A percentile compares a stretch with the other conserved stretches of the same genome.
Evolutionary conservation across 257 asterid species (phyloP).

Genomic region (Primulina tabacum): DNA sequence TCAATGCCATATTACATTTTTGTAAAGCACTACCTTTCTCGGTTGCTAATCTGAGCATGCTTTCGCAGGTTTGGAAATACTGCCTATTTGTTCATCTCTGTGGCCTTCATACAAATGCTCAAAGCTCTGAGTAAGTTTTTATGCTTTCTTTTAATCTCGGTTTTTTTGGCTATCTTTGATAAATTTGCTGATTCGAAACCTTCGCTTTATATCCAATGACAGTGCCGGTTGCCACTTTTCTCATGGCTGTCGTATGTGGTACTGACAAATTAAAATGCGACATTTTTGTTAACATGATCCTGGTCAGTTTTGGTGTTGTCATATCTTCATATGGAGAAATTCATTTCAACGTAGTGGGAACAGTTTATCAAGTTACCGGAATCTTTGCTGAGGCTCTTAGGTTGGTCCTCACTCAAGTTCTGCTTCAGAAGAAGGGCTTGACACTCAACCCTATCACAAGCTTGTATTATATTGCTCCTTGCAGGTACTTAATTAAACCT

Average conservation of each 20-base stretch:
- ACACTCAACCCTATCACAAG: slow-evolving; percentile 93
- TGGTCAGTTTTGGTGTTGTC: slow-evolving; percentile 94
- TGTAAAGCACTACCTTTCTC: slow-evolving; percentile 6
- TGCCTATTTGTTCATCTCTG: slow-evolving; percentile 91
- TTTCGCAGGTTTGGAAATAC: slow-evolving; percentile 95
- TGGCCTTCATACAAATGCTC: slow-evolving; percentile 99
- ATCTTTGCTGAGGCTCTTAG: slow-evolving; percentile 96
- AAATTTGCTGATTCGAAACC: slow-evolving; percentile 26
- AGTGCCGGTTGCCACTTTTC: slow-evolving; percentile 99
- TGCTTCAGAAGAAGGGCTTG: slow-evolving; percentile 90
- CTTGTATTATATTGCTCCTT: slow-evolving; percentile 96
- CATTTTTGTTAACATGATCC: slow-evolving; percentile 79
- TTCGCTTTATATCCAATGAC: slow-evolving; percentile 31
- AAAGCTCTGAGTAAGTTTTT: slow-evolving; percentile 85
- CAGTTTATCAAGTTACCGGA: slow-evolving; percentile 96
- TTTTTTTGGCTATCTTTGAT: slow-evolving; percentile 14
- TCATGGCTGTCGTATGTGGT: slow-evolving; percentile 92
- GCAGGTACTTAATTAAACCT: slow-evolving; percentile 59
- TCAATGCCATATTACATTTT: slow-evolving; percentile 1
- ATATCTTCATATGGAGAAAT: slow-evolving; percentile 96
- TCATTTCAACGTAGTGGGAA: slow-evolving; percentile 91
- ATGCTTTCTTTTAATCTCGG: slow-evolving; percentile 15
- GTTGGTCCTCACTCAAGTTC: slow-evolving; percentile 95
- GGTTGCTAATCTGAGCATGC: slow-evolving; percentile 22
- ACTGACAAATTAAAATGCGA: slow-evolving; percentile 90